Base-by-base conservation (phyloP, 83 land plant genomes). In the Diphasiastrum complanatum region DNA sequence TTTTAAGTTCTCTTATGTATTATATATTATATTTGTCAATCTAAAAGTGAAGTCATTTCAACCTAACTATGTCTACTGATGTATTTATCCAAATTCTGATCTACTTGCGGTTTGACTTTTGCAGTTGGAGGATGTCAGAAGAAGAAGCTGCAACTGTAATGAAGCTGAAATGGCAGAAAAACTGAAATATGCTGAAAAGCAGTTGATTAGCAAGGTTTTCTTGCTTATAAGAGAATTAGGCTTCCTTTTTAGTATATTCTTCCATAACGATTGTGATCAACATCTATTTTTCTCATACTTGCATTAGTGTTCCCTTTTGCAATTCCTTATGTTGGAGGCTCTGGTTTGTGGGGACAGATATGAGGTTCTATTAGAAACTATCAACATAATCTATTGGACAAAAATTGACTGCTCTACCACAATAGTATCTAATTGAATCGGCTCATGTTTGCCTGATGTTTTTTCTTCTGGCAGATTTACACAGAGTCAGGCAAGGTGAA, bases 401-500 rank as follows among this genome's bases (percentile, higher is more conserved):
- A n/a, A n/a, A n/a, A n/a, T n/a, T n/a, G n/a, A n/a, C n/a, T n/a
- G n/a, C n/a, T n/a, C n/a, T n/a, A n/a, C n/a, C n/a, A n/a, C n/a
- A n/a, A n/a, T n/a, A n/a, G n/a, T n/a, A n/a, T n/a, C n/a, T n/a
- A n/a, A n/a, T n/a, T n/a, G n/a, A 22, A 27, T 2, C 56, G 16
- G 30, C 23, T 23, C 5, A 52, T 52, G 56, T 33, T 43, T 3
- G 16, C 30, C 47, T 47, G 30, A 22, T 10, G 56, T 18, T 34
- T 64, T 18, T 26, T 55, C 36, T 35, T 18, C n/a, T 55, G 10
- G n/a, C 62, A 91, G 97, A 87, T 91, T 29, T 91, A 91, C 62
- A 87, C 69, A 38, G 90, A 87, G 5, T 87, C 97, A 38, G 97
- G 90, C 35, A 83, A 81, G 66, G 97, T 86, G n/a, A 91, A 91